Evolutionary conservation across 495 filamentous ascomycete species (phyloP).

Genomic region (Lophiostoma macrostomum): DNA sequence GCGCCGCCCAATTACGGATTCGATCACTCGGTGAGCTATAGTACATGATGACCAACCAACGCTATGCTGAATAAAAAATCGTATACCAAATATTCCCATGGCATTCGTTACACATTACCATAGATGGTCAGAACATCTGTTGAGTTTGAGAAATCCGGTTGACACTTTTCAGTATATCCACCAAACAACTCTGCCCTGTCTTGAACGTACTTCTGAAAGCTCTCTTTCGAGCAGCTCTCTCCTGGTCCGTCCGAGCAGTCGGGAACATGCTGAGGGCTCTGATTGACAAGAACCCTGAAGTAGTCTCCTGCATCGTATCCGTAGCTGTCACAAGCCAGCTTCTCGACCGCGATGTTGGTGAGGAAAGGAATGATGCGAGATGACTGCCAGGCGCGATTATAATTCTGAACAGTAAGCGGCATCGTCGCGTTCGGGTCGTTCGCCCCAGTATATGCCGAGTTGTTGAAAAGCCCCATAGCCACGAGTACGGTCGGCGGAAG

Average conservation of each 20-base stretch:
- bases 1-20: no score
- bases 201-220: constrained; percentile 17
- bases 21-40: no score
- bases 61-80: background rate
- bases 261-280: constrained; percentile 32
- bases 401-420: constrained; percentile 48
- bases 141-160: constrained; percentile 35
- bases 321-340: constrained; percentile 41
- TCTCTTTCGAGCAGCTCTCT: constrained; percentile 31
- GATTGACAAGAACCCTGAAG: constrained; percentile 36
- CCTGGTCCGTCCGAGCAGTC: constrained; percentile 34
- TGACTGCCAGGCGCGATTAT: constrained; percentile 48
- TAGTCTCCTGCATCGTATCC: constrained; percentile 23
- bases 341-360: constrained; percentile 46
- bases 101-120: constrained; percentile 9
- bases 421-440: constrained; percentile 48
- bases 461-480: constrained; percentile 52
- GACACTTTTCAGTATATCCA: constrained; percentile 30
- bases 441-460: constrained; percentile 45
- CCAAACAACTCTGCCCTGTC: constrained; percentile 30
- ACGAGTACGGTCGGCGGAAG: constrained; percentile 49
- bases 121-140: constrained; percentile 37
- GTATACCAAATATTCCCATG: no score
- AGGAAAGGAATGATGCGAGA: constrained; percentile 47
- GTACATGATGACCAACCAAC: background rate